phyloP scores from a whole-genome alignment of 1,139 yeast species.

The Cylindricascospora bacillispora region DNA sequence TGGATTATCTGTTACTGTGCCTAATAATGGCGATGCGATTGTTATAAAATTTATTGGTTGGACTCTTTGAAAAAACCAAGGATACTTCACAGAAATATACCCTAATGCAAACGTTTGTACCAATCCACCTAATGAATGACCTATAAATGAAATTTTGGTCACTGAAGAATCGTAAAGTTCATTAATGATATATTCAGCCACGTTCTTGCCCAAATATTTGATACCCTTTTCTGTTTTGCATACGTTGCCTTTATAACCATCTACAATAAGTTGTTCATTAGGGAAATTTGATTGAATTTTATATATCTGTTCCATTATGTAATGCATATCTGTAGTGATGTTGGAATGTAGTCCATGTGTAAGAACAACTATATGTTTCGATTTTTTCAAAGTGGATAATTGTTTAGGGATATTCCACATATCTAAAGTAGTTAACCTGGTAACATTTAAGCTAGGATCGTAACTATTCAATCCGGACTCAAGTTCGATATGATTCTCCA shows the following conservation, averaged over 20 bases:
- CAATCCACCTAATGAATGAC: conserved; percentile 88
- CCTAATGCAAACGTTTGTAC: conserved; percentile 88
- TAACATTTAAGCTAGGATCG: conserved; percentile 30
- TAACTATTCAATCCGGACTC: conserved; percentile 14
- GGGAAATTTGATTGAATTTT: conserved; percentile 31
- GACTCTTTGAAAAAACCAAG: conserved; percentile 54
- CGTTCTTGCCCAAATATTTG: conserved; percentile 68
- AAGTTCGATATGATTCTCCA: conserved; percentile 7
- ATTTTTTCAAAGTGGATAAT: conserved; percentile 12
- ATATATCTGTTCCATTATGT: conserved; percentile 72
- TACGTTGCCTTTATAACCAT: conserved; percentile 74
- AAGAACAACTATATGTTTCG: conserved; percentile 27
- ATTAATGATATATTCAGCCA: conserved; percentile 64
- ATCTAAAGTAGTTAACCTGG: conserved; percentile 49
- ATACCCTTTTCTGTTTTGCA: conserved; percentile 88
- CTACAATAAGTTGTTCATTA: conserved; percentile 51
- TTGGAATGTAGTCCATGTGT: conserved; percentile 93
- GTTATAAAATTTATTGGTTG: conserved; percentile 75
- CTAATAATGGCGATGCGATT: conserved; percentile 79
- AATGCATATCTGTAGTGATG: conserved; percentile 77
- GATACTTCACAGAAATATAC: conserved; percentile 55
- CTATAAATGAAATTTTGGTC: conserved; percentile 65
- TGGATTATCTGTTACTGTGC: conserved; percentile 78
- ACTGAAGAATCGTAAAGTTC: conserved; percentile 39
- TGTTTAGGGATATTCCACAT: conserved; percentile 60